These are phyloP conservation scores for Orobanche coerulescens DNA, from an alignment of 257 asterid genomes.

Conservation along the genomic window DNA sequence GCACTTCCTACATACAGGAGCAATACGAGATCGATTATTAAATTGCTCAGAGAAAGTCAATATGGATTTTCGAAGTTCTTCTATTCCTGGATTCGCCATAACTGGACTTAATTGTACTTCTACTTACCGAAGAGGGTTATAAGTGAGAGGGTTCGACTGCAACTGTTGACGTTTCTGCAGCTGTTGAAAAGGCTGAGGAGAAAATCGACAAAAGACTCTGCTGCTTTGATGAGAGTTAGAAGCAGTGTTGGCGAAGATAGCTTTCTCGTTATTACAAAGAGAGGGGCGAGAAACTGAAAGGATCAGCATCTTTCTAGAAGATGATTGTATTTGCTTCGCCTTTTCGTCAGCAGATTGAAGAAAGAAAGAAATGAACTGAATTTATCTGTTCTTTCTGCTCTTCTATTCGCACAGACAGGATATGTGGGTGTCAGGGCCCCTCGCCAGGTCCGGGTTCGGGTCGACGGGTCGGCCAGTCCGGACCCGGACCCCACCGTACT, in stretches of 20 bases:
- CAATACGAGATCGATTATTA: not conserved
- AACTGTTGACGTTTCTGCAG: conserved; percentile 14
- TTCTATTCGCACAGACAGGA: too few relatives aligned
- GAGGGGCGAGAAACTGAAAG: conserved; percentile 35
- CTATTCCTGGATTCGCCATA: not conserved
- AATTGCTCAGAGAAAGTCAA: not conserved
- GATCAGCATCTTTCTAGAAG: conserved; percentile 25
- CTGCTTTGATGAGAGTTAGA: conserved; percentile 26
- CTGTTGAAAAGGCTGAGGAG: conserved; percentile 26
- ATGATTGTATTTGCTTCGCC: not conserved
- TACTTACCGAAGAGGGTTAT: conserved; percentile 38
- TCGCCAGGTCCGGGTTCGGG: too few relatives aligned
- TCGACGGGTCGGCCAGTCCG: too few relatives aligned
- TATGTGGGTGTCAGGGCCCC: too few relatives aligned
- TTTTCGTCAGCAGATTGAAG: conserved; percentile 22
- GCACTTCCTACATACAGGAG: conserved; percentile 22
- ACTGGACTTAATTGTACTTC: not conserved
- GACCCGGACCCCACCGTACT: too few relatives aligned
- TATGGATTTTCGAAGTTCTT: not conserved
- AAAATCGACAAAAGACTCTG: conserved; percentile 22
- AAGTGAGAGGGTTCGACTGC: conserved; percentile 23
- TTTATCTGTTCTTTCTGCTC: too few relatives aligned
- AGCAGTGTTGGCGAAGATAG: conserved; percentile 15
- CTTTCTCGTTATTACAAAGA: conserved; percentile 12
- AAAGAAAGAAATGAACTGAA: not conserved